A percentile compares a stretch with the other conserved stretches of the same genome.
phyloP scores from a whole-genome alignment of 345 rosid genomes.

The Gossypium raimondii region DNA sequence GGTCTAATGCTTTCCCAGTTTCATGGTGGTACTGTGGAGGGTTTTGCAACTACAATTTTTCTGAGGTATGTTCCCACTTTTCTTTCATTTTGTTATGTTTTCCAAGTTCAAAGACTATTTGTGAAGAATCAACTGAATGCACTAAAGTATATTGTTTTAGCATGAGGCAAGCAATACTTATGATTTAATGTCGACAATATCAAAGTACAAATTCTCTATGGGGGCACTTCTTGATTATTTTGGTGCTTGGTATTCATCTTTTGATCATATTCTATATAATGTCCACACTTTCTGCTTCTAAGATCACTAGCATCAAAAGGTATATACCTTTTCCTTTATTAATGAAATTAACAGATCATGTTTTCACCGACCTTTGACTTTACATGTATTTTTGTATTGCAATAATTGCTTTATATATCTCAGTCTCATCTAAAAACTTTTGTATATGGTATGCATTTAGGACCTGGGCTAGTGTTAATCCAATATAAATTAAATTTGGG shows the following conservation, averaged over 20 bases:
- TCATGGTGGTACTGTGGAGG: background rate
- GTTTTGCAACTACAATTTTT: conserved; percentile 4
- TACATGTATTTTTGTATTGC: background rate
- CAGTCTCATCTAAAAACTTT: background rate
- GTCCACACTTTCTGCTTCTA: background rate
- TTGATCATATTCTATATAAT: background rate
- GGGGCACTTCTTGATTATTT: background rate
- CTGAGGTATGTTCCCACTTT: conserved; percentile 22
- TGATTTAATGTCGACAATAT: background rate
- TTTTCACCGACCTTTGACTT: background rate
- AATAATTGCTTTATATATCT: background rate
- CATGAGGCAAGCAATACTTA: background rate
- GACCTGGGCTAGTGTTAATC: background rate
- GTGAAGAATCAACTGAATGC: background rate
- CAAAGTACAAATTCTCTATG: background rate
- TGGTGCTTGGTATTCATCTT: background rate
- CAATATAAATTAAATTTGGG: background rate
- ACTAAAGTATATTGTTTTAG: background rate
- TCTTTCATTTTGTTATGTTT: background rate
- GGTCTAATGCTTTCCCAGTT: background rate
- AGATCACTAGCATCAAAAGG: conserved; percentile 1
- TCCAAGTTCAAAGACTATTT: background rate
- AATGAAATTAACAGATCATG: background rate
- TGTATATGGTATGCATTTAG: background rate
- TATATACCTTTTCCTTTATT: too few relatives aligned